These are phyloP conservation scores for Favolaschia claudopus DNA, from an alignment of 768 basidiomycete genomes.

Conservation along the genomic window DNA sequence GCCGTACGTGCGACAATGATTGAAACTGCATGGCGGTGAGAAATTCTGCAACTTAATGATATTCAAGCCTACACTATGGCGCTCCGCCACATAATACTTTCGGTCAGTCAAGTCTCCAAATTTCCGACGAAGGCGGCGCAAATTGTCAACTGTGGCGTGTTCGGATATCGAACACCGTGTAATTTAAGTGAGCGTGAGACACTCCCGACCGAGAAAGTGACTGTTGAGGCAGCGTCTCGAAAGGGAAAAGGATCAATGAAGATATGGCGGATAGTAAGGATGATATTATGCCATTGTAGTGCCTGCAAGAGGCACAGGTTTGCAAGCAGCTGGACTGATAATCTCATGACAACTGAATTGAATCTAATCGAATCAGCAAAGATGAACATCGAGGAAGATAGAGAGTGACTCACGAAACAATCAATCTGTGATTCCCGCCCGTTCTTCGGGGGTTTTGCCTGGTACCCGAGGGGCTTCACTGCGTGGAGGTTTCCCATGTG, in stretches of 20 bases:
- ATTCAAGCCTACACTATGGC: no score
- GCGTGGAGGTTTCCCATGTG: no score
- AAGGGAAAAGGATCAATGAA: constrained; percentile 13
- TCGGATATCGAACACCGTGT: not conserved
- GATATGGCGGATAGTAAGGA: constrained; percentile 3
- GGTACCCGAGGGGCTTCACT: no score
- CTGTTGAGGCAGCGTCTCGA: not conserved
- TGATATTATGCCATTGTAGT: not conserved
- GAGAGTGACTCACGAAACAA: not conserved
- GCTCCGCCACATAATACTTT: no score
- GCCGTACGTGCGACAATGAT: not conserved
- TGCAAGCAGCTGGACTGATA: not conserved
- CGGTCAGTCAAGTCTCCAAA: no score
- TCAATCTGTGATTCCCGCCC: not conserved
- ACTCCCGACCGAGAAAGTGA: not conserved
- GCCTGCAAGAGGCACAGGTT: not conserved
- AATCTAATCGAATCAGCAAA: constrained; percentile 1
- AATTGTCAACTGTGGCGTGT: not conserved
- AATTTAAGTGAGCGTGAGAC: no score
- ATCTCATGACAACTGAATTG: not conserved
- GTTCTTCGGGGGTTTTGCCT: no score
- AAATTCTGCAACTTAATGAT: not conserved
- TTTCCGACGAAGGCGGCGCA: not conserved
- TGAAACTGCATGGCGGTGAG: constrained; percentile 3
- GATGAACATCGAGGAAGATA: not conserved